Evolutionary conservation across 805 yeast species (phyloP).

Genomic region (Candida caryicola): DNA sequence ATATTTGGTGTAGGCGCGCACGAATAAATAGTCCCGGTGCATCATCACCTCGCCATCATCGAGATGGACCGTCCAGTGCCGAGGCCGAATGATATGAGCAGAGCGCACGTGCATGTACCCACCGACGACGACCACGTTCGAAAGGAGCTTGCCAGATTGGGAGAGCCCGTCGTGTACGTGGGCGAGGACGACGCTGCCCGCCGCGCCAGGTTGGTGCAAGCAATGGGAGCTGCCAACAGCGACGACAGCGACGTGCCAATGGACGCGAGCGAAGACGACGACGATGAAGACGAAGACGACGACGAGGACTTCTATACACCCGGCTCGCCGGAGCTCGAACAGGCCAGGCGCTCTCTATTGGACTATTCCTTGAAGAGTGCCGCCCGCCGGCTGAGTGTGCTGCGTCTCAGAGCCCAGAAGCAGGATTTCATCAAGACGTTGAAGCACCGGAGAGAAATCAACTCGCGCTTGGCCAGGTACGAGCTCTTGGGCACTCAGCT

Average conservation of each 20-base stretch:
- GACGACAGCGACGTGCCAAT: constrained; percentile 15
- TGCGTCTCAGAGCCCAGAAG: constrained; percentile 23
- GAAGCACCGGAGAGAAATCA: constrained; percentile 44
- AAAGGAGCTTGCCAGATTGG: constrained; percentile 42
- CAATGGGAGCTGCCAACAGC: constrained; percentile 34
- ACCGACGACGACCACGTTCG: constrained; percentile 66
- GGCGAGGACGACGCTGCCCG: constrained; percentile 64
- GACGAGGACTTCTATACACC: constrained; percentile 87
- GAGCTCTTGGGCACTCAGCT: constrained; percentile 67
- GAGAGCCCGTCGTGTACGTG: constrained; percentile 54
- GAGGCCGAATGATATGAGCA: too few relatives aligned
- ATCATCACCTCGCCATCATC: too few relatives aligned
- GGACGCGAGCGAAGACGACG: constrained; percentile 23
- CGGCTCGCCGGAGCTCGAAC: constrained; percentile 53
- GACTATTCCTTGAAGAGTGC: constrained; percentile 49
- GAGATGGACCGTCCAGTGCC: too few relatives aligned
- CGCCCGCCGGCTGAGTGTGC: constrained; percentile 34
- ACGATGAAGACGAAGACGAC: constrained; percentile 46
- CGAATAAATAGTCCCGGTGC: too few relatives aligned
- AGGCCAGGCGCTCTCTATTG: constrained; percentile 53
- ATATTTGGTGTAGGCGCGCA: neutral
- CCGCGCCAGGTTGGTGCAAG: constrained; percentile 53
- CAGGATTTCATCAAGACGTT: constrained; percentile 44
- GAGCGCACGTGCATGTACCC: too few relatives aligned
- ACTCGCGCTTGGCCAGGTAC: constrained; percentile 27